Conservation (phyloP, 2,329 filamentous ascomycete species). For the Hypoxylon sp. region DNA sequence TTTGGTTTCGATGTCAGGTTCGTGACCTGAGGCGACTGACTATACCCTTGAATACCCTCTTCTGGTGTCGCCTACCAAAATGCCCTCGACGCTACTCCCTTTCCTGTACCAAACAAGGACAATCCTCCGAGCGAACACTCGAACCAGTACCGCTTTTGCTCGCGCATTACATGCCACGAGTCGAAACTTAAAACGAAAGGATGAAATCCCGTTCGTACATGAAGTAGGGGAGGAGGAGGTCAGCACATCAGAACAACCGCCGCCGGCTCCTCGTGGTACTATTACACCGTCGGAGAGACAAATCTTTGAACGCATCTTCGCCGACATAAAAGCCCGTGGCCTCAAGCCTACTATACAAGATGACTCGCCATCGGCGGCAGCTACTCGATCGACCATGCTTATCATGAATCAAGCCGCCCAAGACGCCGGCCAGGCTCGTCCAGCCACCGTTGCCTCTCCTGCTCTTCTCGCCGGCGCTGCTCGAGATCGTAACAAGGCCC, state of each 20-base stretch:
- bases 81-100: slow-evolving; percentile 67
- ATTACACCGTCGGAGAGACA: slow-evolving; percentile 68
- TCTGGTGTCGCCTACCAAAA: slow-evolving; percentile 41
- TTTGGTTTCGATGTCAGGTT: neutral
- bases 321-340: slow-evolving; percentile 63
- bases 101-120: slow-evolving; percentile 82
- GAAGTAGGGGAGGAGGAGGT: slow-evolving; percentile 50
- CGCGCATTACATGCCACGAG: slow-evolving; percentile 45
- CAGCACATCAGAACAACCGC: slow-evolving; percentile 17
- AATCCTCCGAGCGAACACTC: slow-evolving; percentile 57
- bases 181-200: slow-evolving; percentile 44
- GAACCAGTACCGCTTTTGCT: slow-evolving; percentile 41
- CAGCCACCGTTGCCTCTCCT: slow-evolving; percentile 38
- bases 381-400: slow-evolving; percentile 44
- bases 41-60: neutral
- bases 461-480: slow-evolving; percentile 43
- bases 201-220: slow-evolving; percentile 67
- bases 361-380: slow-evolving; percentile 26
- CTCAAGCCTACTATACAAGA: slow-evolving; percentile 41
- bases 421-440: slow-evolving; percentile 42
- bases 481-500: slow-evolving; percentile 52
- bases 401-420: slow-evolving; percentile 50
- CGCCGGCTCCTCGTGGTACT: slow-evolving; percentile 54
- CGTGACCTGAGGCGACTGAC: neutral
- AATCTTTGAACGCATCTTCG: slow-evolving; percentile 67